A percentile compares a stretch with the other conserved stretches of the same genome.
phyloP scores from a whole-genome alignment of 2,329 filamentous ascomycete genomes.

The Aureobasidium sp. region DNA sequence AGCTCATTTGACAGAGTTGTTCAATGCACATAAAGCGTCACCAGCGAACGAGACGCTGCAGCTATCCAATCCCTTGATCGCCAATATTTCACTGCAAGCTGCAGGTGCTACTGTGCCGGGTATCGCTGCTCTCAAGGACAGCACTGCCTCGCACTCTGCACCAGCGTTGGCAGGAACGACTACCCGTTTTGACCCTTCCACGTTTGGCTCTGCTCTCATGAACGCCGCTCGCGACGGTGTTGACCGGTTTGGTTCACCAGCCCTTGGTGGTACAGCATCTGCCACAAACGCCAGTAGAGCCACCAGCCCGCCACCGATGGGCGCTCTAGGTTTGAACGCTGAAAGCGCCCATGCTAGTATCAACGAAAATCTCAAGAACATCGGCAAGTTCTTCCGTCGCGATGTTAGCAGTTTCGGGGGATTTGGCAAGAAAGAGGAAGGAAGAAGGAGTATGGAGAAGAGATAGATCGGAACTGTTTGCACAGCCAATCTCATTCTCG shows the following conservation, averaged over 20 bases:
- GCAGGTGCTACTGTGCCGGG: slow-evolving; percentile 35
- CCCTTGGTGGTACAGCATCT: slow-evolving; percentile 28
- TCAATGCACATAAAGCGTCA: slow-evolving; percentile 72
- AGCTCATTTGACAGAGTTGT: slow-evolving; percentile 75
- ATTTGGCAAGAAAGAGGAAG: slow-evolving; percentile 47
- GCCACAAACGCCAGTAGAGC: slow-evolving; percentile 24
- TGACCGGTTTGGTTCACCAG: slow-evolving; percentile 63
- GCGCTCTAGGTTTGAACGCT: slow-evolving; percentile 24
- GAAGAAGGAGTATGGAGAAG: slow-evolving; percentile 17
- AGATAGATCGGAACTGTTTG: not conserved
- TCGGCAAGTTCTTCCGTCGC: slow-evolving; percentile 91
- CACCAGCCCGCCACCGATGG: slow-evolving; percentile 25
- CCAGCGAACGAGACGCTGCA: slow-evolving; percentile 61
- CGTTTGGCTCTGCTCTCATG: slow-evolving; percentile 79
- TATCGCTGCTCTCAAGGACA: slow-evolving; percentile 19
- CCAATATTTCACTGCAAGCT: slow-evolving; percentile 49
- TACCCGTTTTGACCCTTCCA: slow-evolving; percentile 65
- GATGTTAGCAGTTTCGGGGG: slow-evolving; percentile 70
- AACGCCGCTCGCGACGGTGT: slow-evolving; percentile 81
- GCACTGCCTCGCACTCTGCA: slow-evolving; percentile 23
- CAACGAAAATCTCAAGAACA: slow-evolving; percentile 90
- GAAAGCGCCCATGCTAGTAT: slow-evolving; percentile 33
- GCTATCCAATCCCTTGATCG: slow-evolving; percentile 60
- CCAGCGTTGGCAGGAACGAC: slow-evolving; percentile 32
- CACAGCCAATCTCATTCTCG: not conserved